Base-by-base conservation (phyloP, 768 basidiomycete genomes). In the Tulasnella sp. region DNA sequence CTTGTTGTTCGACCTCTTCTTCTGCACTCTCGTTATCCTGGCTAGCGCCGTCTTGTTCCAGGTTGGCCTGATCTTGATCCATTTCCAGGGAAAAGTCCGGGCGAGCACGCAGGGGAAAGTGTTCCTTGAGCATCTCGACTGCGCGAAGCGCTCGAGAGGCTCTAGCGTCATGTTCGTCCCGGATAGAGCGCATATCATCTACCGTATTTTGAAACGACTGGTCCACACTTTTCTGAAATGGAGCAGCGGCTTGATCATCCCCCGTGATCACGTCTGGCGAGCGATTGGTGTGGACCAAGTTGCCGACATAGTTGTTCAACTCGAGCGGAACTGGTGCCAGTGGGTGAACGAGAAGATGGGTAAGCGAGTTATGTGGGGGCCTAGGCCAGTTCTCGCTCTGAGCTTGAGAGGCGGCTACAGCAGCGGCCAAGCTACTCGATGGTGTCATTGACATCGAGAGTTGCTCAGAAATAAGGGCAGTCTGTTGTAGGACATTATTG, bases 91-190 rank as follows among this genome's bases (percentile, higher is more conserved):
- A 90, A 16, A 93, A 92, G 79, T 89, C 90, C 29, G 94, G 91
- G n/a, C 93, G 87, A 80, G 90, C 89, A 82, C 90, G 91, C 91
- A 93, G 93, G 70, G 94, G 92, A 82, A 91, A 94, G 83, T 89
- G 91, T 77, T 95, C 93, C 78, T 88, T 85, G 10, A 95, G 85
- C 88, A 95, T 91, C 51, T 86, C 87, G 13, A 95, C 93, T 0
- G 94, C 93, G 61, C 91, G 86, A n/a, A 91, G 87, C 0, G 93
- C 93, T 15, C 93, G 87, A 79, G 93, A 92, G 2, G 91, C 91
- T 6, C 93, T 88, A 70, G 85, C 86, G 83, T 95, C 93, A 80
- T 95, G 93, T 32, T 90, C 92, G 11, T 85, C 85, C 29, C 89
- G 86, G 57, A 94, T 90, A 40, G 40, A 72, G 9, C 32, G 40